A percentile compares a stretch with the other conserved stretches of the same genome.
These are phyloP conservation scores for Penicillium subrubescens DNA, from an alignment of 495 filamentous ascomycete genomes.

Conservation along the genomic window DNA sequence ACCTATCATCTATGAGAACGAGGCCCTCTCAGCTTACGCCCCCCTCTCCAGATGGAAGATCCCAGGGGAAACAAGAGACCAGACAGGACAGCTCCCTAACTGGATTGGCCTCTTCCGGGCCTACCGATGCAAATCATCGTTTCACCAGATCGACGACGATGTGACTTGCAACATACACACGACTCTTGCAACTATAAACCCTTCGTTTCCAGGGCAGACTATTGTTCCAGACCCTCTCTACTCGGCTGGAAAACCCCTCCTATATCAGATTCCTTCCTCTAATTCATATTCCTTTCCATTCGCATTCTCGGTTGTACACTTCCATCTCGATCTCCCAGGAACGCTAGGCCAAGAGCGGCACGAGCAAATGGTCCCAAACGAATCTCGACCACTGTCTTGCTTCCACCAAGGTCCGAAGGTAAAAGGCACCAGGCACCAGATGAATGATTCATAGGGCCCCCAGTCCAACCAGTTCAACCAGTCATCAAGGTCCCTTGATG, in stretches of 20 bases:
- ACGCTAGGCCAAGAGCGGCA: constrained; percentile 7
- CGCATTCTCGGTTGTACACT: background rate
- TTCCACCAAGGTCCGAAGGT: background rate
- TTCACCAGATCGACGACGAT: constrained; percentile 28
- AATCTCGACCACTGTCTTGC: background rate
- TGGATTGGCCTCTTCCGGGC: constrained; percentile 25
- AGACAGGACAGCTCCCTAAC: constrained; percentile 3
- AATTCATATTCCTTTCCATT: background rate
- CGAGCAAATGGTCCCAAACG: background rate
- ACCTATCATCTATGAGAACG: background rate
- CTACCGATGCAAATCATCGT: constrained; percentile 36
- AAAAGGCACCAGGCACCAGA: constrained; percentile 32
- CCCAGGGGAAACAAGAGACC: constrained; percentile 15
- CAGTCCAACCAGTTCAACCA: background rate
- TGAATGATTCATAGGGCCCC: constrained; percentile 18
- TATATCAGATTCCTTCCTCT: background rate
- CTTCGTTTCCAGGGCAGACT: constrained; percentile 1
- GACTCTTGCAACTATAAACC: constrained; percentile 11
- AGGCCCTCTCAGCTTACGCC: constrained; percentile 15
- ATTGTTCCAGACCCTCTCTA: constrained; percentile 10
- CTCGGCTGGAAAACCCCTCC: background rate
- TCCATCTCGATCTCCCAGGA: constrained; percentile 1
- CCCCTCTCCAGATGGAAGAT: constrained; percentile 7
- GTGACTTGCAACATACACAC: background rate
- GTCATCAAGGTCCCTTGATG: constrained; percentile 5